These are phyloP conservation scores for Amylocarpus encephaloides DNA, from an alignment of 2,329 filamentous ascomycete species.

Conservation along the genomic window DNA sequence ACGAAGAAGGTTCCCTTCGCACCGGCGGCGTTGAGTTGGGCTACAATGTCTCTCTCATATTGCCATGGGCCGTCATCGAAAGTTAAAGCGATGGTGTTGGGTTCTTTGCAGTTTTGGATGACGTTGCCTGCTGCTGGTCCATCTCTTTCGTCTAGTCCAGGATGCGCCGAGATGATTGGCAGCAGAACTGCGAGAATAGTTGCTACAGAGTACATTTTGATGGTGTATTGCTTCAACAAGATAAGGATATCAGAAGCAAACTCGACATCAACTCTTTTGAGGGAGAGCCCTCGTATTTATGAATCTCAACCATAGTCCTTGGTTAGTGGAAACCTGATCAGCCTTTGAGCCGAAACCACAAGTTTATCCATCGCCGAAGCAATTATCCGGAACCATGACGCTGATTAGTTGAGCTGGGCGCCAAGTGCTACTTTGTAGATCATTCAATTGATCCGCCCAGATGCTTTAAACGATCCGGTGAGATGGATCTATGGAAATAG, in stretches of 20 bases:
- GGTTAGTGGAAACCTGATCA: background rate
- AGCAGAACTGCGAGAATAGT: background rate
- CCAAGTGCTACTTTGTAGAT: background rate
- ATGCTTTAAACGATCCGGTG: background rate
- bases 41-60: conserved; percentile 55
- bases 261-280: background rate
- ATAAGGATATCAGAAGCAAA: no score
- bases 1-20: conserved; percentile 55
- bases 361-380: background rate
- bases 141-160: background rate
- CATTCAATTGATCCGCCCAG: background rate
- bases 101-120: conserved; percentile 36
- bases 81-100: conserved; percentile 56
- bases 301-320: background rate
- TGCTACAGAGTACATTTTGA: background rate
- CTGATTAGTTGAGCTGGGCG: background rate
- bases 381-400: no score
- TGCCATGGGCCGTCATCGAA: conserved; percentile 59
- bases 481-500: background rate
- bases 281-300: background rate
- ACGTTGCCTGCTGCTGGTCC: conserved; percentile 5
- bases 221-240: no score
- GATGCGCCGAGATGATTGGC: background rate
- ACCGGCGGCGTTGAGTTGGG: conserved; percentile 47
- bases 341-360: background rate